These are phyloP conservation scores for Pouteria campechiana DNA, from an alignment of 179 eudicot genomes.

Conservation along the genomic window DNA sequence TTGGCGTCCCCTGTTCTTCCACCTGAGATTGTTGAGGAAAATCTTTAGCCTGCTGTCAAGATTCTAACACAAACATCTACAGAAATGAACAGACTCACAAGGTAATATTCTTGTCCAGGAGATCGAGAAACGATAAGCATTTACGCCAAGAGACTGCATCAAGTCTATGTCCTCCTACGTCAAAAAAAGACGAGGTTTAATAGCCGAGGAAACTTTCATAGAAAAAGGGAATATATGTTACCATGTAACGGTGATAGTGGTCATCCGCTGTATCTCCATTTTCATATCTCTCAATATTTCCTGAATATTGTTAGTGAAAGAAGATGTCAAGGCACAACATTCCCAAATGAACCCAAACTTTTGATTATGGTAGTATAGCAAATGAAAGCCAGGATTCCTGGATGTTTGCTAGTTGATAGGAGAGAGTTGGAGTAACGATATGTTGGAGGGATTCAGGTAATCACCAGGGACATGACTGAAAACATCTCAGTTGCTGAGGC, in stretches of 20 bases:
- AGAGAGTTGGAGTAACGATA: too few relatives aligned
- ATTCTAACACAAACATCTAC: background rate
- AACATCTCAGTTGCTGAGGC: conserved; percentile 73
- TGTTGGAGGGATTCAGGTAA: background rate
- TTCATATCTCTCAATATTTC: conserved; percentile 21
- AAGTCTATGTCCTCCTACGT: conserved; percentile 70
- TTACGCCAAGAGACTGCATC: conserved; percentile 52
- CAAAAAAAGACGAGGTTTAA: background rate
- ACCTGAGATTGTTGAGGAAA: conserved; percentile 15
- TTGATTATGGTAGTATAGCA: too few relatives aligned
- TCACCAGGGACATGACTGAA: conserved; percentile 41
- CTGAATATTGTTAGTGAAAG: too few relatives aligned
- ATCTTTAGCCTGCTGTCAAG: background rate
- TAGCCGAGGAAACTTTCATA: background rate
- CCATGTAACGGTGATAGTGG: conserved; percentile 76
- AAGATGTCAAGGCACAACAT: too few relatives aligned
- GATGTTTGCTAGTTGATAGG: too few relatives aligned
- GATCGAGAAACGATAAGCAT: conserved; percentile 76
- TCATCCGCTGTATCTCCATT: conserved; percentile 72
- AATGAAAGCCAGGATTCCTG: too few relatives aligned
- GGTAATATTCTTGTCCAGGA: conserved; percentile 86
- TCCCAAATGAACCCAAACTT: too few relatives aligned
- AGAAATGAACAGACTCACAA: conserved; percentile 16
- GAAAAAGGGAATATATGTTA: conserved; percentile 1
- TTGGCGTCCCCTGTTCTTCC: conserved; percentile 56